Evolutionary conservation across 768 basidiomycete species (phyloP), one percentile per base, ranked within the genome.

Genomic region (Mycena galopus): DNA sequence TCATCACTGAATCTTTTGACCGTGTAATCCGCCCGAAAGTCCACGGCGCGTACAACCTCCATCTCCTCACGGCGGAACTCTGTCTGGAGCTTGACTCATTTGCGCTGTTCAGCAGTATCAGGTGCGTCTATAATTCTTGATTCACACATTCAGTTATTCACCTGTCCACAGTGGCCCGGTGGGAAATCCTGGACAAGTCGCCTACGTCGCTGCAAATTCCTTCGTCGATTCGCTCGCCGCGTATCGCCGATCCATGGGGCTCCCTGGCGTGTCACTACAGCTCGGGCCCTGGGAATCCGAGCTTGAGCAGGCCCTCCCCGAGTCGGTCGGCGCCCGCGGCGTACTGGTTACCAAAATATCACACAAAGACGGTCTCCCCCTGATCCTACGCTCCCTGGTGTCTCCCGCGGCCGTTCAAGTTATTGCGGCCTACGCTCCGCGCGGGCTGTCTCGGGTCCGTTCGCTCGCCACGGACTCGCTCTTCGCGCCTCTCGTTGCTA

Each of bases 1-100:
- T 79, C 42, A 74, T 77, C 30, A 44, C 65, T 9, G 50, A 73
- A 7, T 75, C 75, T 32, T 80, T 80, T 64, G 77, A 78, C 10
- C 74, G 68, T 2, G 80, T 80, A 2, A 74, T 81, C 55, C 76
- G 77, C 3, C 78, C 80, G 30, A 82, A 80, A 65, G 78, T 81
- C 27, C 47, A 76, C 23, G 81, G 76, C 2, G 80, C 81, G 1
- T 82, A 81, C 81, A 82, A 82, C 63, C 73, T 83, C 12, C 81
- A 83, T 64, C 14, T 74, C 7, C 75, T 79, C 47, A 75, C 78
- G 47, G 76, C 76, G 50, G 78, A 80, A 47, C 73, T 83, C 27
- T 73, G 66, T 4, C 76, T 81, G 5, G 39, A 72, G 9, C 76
- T 83, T 19, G 78, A 82, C 10, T 77, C 79, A 2, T 83, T 82